These are phyloP conservation scores for Sordariomycetes sp. DNA, from an alignment of 2,329 filamentous ascomycete genomes.

Conservation along the genomic window DNA sequence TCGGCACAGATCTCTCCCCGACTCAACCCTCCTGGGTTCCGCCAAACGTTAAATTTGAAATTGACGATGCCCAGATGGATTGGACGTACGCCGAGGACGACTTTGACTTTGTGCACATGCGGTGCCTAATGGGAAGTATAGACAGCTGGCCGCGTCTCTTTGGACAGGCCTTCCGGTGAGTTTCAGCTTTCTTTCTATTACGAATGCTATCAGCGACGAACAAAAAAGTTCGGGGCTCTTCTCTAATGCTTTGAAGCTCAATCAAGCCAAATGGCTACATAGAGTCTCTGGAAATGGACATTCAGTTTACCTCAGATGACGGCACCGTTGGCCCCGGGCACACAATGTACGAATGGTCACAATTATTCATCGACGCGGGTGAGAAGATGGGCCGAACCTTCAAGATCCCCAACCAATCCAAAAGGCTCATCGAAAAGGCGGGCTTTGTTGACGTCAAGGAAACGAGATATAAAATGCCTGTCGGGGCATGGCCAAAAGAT, in stretches of 20 bases:
- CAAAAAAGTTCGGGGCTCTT: not conserved
- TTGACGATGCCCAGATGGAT: conserved; percentile 20
- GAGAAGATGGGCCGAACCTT: conserved; percentile 20
- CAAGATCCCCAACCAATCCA: conserved; percentile 12
- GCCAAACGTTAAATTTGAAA: conserved; percentile 19
- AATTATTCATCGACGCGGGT: conserved; percentile 15
- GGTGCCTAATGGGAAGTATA: conserved; percentile 47
- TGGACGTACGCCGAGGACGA: conserved; percentile 35
- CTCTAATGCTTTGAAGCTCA: too few species aligned
- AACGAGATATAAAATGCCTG: conserved; percentile 24
- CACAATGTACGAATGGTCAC: conserved; percentile 14
- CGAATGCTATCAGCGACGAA: not conserved
- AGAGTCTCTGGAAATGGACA: conserved; percentile 15
- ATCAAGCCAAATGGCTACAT: conserved; percentile 29
- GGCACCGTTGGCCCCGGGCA: conserved; percentile 15
- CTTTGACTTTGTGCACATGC: conserved; percentile 52
- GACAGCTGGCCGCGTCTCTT: conserved; percentile 47
- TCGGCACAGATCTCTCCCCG: conserved; percentile 23
- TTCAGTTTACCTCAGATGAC: conserved; percentile 16
- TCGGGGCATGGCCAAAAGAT: conserved; percentile 32
- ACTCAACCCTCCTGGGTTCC: conserved; percentile 21
- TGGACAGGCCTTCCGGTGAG: conserved; percentile 28
- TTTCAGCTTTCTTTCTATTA: too few species aligned
- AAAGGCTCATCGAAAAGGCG: conserved; percentile 23
- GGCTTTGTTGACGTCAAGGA: conserved; percentile 26